phyloP scores from a whole-genome alignment of 2,329 filamentous ascomycete genomes.

The Alternaria metachromatica region DNA sequence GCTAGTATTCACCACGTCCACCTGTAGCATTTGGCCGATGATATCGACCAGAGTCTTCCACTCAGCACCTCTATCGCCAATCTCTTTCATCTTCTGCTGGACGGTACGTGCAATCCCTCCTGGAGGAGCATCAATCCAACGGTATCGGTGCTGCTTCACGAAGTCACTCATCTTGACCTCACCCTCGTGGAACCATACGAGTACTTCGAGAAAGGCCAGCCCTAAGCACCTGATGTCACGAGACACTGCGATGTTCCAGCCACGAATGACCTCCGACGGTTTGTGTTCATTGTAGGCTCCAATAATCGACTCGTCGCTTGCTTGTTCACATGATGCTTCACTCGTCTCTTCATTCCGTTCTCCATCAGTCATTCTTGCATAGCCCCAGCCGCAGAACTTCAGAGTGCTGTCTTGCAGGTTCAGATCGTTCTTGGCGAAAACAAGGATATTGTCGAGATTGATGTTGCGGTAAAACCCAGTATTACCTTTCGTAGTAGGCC shows the following conservation, averaged over 20 bases:
- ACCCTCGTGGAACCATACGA: not conserved
- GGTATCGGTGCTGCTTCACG: not conserved
- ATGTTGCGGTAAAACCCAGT: not conserved
- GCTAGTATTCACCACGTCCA: not conserved
- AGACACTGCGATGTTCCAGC: not conserved
- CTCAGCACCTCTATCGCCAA: not conserved
- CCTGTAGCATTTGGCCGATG: not conserved
- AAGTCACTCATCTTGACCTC: not conserved
- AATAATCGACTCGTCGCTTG: not conserved
- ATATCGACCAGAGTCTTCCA: not conserved
- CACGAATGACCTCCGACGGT: not conserved
- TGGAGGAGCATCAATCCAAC: not conserved
- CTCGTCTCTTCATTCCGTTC: not conserved
- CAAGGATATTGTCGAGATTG: not conserved
- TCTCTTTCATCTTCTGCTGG: not conserved
- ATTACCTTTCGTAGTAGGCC: not conserved
- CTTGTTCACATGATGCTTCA: too few relatives aligned
- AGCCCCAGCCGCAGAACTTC: not conserved
- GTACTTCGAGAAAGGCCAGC: not conserved
- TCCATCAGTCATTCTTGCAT: not conserved
- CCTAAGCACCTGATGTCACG: not conserved
- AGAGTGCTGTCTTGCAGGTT: not conserved
- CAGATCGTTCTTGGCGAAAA: not conserved
- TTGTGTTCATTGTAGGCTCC: not conserved
- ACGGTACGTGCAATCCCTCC: not conserved